Conservation (phyloP, 192 early-diverging fungal genomes). For the Phlyctochytrium bullatum region DNA sequence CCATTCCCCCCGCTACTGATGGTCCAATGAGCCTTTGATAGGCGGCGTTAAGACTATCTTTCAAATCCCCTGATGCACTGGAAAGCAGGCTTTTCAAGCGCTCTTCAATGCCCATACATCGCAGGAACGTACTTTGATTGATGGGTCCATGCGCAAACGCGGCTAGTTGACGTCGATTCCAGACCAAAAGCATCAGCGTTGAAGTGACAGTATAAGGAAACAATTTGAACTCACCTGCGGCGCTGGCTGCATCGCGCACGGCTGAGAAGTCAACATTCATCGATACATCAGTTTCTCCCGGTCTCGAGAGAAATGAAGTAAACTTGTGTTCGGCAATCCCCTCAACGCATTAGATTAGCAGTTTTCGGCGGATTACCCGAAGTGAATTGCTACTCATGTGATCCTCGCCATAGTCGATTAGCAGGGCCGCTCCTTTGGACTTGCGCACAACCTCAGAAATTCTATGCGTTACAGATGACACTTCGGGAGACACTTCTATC, state of each 20-base stretch:
- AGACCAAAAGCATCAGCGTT: neutral
- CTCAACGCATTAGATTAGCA: conserved; percentile 29
- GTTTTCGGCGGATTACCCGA: conserved; percentile 46
- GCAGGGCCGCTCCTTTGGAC: conserved; percentile 68
- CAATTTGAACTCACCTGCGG: conserved; percentile 18
- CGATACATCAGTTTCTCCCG: conserved; percentile 86
- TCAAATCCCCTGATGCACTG: conserved; percentile 46
- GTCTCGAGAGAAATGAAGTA: conserved; percentile 68
- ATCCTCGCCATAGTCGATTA: conserved; percentile 91
- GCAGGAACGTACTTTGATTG: conserved; percentile 71
- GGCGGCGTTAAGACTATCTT: conserved; percentile 63
- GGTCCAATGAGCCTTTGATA: conserved; percentile 76
- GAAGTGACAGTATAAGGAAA: neutral
- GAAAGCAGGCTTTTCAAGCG: conserved; percentile 68
- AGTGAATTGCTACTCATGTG: conserved; percentile 72
- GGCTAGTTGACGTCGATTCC: neutral
- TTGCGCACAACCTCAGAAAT: conserved; percentile 69
- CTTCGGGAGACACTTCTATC: conserved; percentile 85
- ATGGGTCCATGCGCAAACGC: conserved; percentile 64
- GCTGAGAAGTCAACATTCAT: conserved; percentile 85
- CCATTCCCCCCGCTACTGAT: conserved; percentile 64
- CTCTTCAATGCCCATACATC: conserved; percentile 77
- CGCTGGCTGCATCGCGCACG: conserved; percentile 19
- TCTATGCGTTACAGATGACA: conserved; percentile 57
- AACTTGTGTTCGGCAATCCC: conserved; percentile 85